These are phyloP conservation scores for Fragaria ananassa DNA, from an alignment of 306 rosid species.

Conservation along the genomic window DNA sequence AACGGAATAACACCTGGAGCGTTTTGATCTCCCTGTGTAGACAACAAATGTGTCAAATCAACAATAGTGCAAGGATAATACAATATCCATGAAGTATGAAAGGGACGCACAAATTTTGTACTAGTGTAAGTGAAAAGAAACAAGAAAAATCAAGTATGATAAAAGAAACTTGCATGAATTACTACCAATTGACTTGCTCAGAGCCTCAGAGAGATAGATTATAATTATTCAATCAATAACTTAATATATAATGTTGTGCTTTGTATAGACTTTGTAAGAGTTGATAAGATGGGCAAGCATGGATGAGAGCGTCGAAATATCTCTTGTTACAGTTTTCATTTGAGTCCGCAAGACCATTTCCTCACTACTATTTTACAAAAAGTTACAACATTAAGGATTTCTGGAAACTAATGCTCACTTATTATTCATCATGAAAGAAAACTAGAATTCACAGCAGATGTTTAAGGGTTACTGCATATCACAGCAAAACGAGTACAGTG, in stretches of 20 bases:
- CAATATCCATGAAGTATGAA: not conserved
- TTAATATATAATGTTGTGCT: not conserved
- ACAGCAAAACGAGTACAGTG: not conserved
- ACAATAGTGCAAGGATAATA: not conserved
- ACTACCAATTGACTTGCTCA: not conserved
- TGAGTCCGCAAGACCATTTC: not conserved
- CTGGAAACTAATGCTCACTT: not conserved
- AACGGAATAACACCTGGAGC: conserved; percentile 92
- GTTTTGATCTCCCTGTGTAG: conserved; percentile 84
- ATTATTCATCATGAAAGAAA: not conserved
- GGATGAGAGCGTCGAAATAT: not conserved
- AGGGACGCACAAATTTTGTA: not conserved
- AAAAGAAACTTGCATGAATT: not conserved
- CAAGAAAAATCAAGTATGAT: not conserved
- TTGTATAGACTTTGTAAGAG: not conserved
- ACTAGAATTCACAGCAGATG: not conserved
- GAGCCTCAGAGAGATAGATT: not conserved
- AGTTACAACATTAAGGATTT: not conserved
- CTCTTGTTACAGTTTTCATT: not conserved
- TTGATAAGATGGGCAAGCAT: not conserved
- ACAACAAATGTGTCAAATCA: conserved; percentile 15
- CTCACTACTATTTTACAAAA: not conserved
- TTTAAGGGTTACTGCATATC: not conserved
- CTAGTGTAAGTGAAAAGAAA: not conserved
- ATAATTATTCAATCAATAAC: not conserved